Conservation (phyloP, 306 rosid species). For the Vigna nakashimae region DNA sequence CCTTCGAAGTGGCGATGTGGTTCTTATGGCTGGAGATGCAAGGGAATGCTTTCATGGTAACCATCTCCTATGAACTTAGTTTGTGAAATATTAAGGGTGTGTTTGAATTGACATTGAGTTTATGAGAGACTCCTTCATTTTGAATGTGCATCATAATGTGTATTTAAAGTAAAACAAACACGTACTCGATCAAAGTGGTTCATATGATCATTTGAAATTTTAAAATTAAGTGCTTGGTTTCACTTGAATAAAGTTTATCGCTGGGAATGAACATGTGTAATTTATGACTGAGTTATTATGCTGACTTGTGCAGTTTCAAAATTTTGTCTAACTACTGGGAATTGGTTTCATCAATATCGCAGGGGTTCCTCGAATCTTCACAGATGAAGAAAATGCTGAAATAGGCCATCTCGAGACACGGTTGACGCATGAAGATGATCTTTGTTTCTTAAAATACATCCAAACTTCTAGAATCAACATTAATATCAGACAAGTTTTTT, state of each 20-base stretch:
- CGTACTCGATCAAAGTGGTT: neutral
- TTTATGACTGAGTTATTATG: neutral
- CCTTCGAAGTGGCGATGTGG: constrained; percentile 94
- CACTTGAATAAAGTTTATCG: constrained; percentile 3
- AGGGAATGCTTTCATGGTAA: constrained; percentile 95
- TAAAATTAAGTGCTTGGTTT: constrained; percentile 5
- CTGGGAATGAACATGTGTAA: constrained; percentile 20
- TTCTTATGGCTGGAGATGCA: constrained; percentile 96
- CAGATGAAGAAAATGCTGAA: constrained; percentile 76
- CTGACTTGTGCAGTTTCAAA: constrained; percentile 22
- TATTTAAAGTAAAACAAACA: neutral
- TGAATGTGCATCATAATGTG: neutral
- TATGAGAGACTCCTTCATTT: neutral
- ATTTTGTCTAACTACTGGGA: constrained; percentile 30
- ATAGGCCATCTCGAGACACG: constrained; percentile 60
- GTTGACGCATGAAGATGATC: constrained; percentile 63
- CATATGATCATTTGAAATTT: constrained; percentile 25
- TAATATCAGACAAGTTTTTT: constrained; percentile 90
- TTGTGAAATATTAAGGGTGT: constrained; percentile 4
- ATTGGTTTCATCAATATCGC: constrained; percentile 43
- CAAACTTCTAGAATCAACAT: constrained; percentile 89
- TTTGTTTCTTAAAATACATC: constrained; percentile 70
- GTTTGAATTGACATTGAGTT: neutral
- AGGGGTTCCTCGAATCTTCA: constrained; percentile 96
- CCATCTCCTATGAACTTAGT: constrained; percentile 24